These are phyloP conservation scores for Sarcodon aspratus DNA, from an alignment of 768 basidiomycete genomes.

Conservation along the genomic window DNA sequence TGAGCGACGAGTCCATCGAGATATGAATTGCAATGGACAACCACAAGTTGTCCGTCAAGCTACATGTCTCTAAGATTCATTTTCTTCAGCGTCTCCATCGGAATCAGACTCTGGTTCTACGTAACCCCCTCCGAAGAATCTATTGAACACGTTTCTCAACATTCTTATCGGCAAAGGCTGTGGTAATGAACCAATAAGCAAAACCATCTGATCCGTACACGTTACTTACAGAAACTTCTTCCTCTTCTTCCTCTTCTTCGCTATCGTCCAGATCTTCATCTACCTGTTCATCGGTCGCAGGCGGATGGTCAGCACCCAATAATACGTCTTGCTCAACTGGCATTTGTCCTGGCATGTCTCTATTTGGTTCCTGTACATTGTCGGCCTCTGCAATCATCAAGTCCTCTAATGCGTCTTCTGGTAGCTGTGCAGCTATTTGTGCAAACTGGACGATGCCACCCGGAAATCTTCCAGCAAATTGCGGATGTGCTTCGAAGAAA, in stretches of 20 bases:
- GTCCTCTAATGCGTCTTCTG: conserved; percentile 42
- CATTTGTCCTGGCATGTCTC: conserved; percentile 36
- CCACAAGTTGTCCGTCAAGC: no score
- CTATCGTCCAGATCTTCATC: conserved; percentile 33
- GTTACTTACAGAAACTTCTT: conserved; percentile 34
- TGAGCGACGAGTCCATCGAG: no score
- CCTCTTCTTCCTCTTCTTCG: conserved; percentile 31
- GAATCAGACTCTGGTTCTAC: conserved; percentile 16
- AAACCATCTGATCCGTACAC: not conserved
- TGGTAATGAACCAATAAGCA: not conserved
- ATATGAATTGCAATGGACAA: no score
- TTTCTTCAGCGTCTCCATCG: conserved; percentile 24
- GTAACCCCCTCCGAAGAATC: conserved; percentile 42
- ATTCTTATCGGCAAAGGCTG: conserved; percentile 52
- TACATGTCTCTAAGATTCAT: not conserved
- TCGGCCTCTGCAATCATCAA: conserved; percentile 38
- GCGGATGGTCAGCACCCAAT: conserved; percentile 19
- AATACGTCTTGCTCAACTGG: conserved; percentile 20
- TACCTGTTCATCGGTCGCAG: conserved; percentile 14
- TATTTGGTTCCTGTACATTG: conserved; percentile 21
- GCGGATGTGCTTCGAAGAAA: conserved; percentile 46
- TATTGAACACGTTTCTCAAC: conserved; percentile 43
- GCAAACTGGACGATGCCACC: conserved; percentile 58
- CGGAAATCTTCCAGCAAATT: conserved; percentile 44
- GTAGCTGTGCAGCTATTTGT: conserved; percentile 31